Percentiles rank a stretch among this genome's conserved stretches.
phyloP scores from a whole-genome alignment of 2,329 filamentous ascomycete genomes.

The Macroventuria anomochaeta region DNA sequence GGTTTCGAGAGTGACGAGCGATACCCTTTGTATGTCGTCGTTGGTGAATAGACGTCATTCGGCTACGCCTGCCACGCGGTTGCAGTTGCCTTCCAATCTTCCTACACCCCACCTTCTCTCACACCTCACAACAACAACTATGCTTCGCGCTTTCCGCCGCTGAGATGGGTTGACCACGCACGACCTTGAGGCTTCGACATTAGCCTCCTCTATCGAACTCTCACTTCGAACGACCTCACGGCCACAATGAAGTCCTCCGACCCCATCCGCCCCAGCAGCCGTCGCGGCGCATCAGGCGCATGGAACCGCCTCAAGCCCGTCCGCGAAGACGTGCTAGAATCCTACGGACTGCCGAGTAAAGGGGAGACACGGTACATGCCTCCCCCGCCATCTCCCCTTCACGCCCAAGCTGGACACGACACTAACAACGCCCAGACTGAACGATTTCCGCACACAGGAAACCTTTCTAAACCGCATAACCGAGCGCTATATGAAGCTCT shows the following conservation, averaged over 20 bases:
- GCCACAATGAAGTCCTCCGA: slow-evolving; percentile 41
- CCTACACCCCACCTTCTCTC: slow-evolving; percentile 36
- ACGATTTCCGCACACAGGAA: slow-evolving; percentile 78
- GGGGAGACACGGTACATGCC: slow-evolving; percentile 77
- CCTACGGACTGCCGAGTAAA: slow-evolving; percentile 86
- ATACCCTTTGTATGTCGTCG: not conserved
- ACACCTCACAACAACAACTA: slow-evolving; percentile 26
- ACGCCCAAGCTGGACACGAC: too few species aligned
- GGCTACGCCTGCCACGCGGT: slow-evolving; percentile 3
- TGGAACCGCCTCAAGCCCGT: slow-evolving; percentile 68
- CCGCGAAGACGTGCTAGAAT: slow-evolving; percentile 77
- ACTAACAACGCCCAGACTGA: slow-evolving; percentile 45
- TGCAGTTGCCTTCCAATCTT: slow-evolving; percentile 22
- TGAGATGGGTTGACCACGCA: slow-evolving; percentile 17
- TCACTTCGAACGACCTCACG: not conserved
- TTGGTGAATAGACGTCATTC: slow-evolving; percentile 8
- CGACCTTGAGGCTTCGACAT: not conserved
- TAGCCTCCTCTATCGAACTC: not conserved
- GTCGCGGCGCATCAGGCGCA: slow-evolving; percentile 47
- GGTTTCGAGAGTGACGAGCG: not conserved
- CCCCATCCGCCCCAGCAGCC: slow-evolving; percentile 43
- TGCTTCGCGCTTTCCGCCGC: slow-evolving; percentile 12
- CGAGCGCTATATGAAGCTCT: slow-evolving; percentile 88
- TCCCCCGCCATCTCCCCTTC: too few species aligned
- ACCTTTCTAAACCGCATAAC: slow-evolving; percentile 86